Percentiles rank a stretch among this genome's conserved stretches.
These are phyloP conservation scores for Solanum virginianum DNA, from an alignment of 257 asterid genomes.

Conservation along the genomic window DNA sequence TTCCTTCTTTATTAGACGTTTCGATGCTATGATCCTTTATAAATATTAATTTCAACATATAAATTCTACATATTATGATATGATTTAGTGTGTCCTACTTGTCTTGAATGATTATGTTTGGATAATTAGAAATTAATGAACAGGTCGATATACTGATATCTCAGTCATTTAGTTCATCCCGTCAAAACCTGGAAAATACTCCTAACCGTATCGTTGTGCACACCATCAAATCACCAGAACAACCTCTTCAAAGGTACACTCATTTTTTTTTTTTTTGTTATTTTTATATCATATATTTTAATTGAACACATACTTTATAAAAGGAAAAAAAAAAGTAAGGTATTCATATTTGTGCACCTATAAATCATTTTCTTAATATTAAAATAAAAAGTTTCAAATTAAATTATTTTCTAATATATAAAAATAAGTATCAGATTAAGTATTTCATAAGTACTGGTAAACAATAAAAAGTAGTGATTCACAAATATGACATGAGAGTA, in stretches of 20 bases:
- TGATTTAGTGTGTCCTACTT: too few species aligned
- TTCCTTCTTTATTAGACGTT: too few species aligned
- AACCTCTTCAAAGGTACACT: background rate
- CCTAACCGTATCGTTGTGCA: constrained; percentile 9
- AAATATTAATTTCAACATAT: background rate
- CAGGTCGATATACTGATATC: constrained; percentile 64
- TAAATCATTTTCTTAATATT: too few species aligned
- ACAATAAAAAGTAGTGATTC: background rate
- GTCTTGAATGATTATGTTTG: too few species aligned
- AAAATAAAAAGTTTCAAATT: too few species aligned
- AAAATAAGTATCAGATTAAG: background rate
- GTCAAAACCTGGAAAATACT: constrained; percentile 13
- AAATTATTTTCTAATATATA: background rate
- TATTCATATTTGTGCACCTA: too few species aligned
- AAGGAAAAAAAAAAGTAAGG: too few species aligned
- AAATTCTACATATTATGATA: too few species aligned
- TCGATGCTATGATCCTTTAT: background rate
- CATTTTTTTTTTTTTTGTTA: background rate
- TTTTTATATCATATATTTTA: background rate
- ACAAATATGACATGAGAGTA: background rate
- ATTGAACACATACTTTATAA: too few species aligned
- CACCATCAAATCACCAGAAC: background rate
- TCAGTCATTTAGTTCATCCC: constrained; percentile 35
- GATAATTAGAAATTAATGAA: background rate
- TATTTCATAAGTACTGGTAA: too few species aligned